phyloP scores from a whole-genome alignment of 139 green algal species.

The Chlamydomonas sphaeroides region DNA sequence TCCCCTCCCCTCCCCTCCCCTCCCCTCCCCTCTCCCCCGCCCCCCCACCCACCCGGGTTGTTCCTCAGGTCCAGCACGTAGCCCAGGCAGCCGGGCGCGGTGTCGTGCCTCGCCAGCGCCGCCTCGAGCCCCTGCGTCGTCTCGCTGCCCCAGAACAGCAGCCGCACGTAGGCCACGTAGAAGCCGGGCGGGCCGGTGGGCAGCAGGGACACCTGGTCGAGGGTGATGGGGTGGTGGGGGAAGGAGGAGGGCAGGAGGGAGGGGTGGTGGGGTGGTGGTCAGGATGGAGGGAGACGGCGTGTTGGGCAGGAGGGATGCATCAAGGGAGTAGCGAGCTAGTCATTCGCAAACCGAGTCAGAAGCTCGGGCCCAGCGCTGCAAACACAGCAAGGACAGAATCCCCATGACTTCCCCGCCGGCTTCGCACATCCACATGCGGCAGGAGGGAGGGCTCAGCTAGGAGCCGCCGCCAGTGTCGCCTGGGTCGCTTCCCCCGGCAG shows the following conservation, averaged over 20 bases:
- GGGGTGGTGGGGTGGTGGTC: too few species aligned
- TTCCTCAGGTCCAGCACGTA: constrained; percentile 77
- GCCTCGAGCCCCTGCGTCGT: constrained; percentile 41
- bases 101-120: constrained; percentile 43
- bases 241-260: neutral
- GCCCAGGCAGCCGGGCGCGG: constrained; percentile 42
- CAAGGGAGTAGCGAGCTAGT: too few species aligned
- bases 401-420: too few species aligned
- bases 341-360: too few species aligned
- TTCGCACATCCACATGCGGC: too few species aligned
- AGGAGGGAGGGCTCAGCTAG: too few species aligned
- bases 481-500: too few species aligned
- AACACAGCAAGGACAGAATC: too few species aligned
- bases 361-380: too few species aligned
- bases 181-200: constrained; percentile 11
- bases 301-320: too few species aligned
- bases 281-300: too few species aligned
- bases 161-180: constrained; percentile 59
- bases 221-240: neutral
- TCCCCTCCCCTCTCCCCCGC: neutral
- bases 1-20: neutral
- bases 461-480: too few species aligned
- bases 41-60: constrained; percentile 59
- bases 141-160: constrained; percentile 67
- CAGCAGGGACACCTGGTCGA: constrained; percentile 1